These are phyloP conservation scores for Ascochyta lentis DNA, from an alignment of 2,329 filamentous ascomycete genomes.

Conservation along the genomic window DNA sequence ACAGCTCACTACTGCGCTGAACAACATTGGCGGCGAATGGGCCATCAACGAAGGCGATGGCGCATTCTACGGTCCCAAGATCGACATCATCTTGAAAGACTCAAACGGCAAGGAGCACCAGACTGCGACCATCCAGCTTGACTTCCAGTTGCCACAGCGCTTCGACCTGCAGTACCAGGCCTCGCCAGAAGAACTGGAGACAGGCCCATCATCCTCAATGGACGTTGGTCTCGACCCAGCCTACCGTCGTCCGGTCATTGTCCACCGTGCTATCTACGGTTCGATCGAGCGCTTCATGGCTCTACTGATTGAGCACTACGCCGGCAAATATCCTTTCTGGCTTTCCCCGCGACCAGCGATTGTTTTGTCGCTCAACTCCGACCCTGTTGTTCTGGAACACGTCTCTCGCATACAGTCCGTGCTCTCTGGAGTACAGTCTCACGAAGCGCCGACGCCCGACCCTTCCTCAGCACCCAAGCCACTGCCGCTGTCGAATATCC, in stretches of 20 bases:
- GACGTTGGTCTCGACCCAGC: constrained; percentile 45
- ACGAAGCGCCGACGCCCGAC: constrained; percentile 16
- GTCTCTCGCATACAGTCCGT: constrained; percentile 51
- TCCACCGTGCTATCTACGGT: constrained; percentile 84
- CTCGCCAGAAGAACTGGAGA: constrained; percentile 69
- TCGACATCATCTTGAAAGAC: constrained; percentile 82
- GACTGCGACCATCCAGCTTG: constrained; percentile 86
- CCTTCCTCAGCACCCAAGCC: constrained; percentile 37
- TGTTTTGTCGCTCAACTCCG: constrained; percentile 74
- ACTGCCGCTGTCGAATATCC: constrained; percentile 61
- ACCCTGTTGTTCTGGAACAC: constrained; percentile 59
- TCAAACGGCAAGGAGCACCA: constrained; percentile 82
- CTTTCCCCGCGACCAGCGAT: constrained; percentile 80
- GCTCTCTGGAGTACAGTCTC: constrained; percentile 35
- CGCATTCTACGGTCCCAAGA: constrained; percentile 91
- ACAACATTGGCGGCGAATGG: constrained; percentile 72
- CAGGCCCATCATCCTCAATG: constrained; percentile 55
- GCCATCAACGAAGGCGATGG: constrained; percentile 80
- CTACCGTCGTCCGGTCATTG: constrained; percentile 69
- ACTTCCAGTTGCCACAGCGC: constrained; percentile 85
- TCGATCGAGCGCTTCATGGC: constrained; percentile 87
- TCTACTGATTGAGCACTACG: constrained; percentile 81
- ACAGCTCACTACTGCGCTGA: constrained; percentile 69
- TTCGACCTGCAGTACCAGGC: constrained; percentile 79
- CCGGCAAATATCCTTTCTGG: constrained; percentile 85